Evolutionary conservation across 2,329 filamentous ascomycete genomes (phyloP).

Genomic region (Diplodia sapinea): DNA sequence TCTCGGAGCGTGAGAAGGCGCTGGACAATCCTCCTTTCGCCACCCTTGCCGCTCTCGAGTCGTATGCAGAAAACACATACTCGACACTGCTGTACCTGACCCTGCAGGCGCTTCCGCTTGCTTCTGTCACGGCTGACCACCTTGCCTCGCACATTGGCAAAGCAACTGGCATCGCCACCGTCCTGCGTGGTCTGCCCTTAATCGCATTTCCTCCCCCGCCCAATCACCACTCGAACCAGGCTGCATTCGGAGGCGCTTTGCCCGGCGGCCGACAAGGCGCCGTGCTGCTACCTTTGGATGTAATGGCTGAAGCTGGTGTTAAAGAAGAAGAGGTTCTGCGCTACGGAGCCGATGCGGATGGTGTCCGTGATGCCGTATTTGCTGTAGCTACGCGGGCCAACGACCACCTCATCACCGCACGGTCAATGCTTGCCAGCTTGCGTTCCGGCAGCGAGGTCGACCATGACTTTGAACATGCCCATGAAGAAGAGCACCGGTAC

Average conservation of each 20-base stretch:
- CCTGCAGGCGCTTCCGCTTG: conserved; percentile 77
- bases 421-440: conserved; percentile 86
- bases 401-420: conserved; percentile 91
- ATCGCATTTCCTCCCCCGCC: conserved; percentile 77
- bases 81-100: conserved; percentile 90
- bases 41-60: conserved; percentile 74
- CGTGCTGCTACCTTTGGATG: conserved; percentile 82
- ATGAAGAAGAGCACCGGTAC: conserved; percentile 72
- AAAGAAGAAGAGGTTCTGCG: conserved; percentile 90
- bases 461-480: conserved; percentile 87
- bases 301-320: conserved; percentile 82
- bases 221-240: conserved; percentile 50
- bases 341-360: conserved; percentile 75
- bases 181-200: conserved; percentile 85
- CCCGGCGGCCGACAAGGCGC: conserved; percentile 62
- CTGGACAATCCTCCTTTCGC: conserved; percentile 84
- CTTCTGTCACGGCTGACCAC: conserved; percentile 86
- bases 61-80: conserved; percentile 93
- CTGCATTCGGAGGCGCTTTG: conserved; percentile 44
- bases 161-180: conserved; percentile 82
- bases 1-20: conserved; percentile 80
- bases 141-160: conserved; percentile 95
- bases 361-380: conserved; percentile 88
- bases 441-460: conserved; percentile 74
- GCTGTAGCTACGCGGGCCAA: conserved; percentile 90